Conservation (phyloP, 352 stramenopile genomes). For the Phytophthora sansomeana region DNA sequence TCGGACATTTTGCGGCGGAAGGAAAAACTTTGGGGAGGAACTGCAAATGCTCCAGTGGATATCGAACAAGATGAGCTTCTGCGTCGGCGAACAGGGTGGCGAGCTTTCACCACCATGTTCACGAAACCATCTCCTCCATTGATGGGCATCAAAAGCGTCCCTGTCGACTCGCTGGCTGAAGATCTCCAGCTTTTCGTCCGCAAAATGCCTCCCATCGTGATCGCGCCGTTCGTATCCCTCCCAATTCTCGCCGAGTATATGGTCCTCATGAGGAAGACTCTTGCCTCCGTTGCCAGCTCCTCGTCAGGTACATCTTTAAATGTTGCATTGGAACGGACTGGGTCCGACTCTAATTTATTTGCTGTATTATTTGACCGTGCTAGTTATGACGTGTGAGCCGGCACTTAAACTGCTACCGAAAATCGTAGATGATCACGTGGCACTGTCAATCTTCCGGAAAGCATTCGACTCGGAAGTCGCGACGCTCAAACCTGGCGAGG, state of each 20-base stretch:
- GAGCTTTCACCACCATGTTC: slow-evolving; percentile 76
- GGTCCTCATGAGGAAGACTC: slow-evolving; percentile 61
- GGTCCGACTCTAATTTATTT: neutral
- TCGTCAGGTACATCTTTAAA: slow-evolving; percentile 45
- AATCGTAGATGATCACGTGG: slow-evolving; percentile 78
- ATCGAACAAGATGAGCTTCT: slow-evolving; percentile 82
- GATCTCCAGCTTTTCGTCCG: slow-evolving; percentile 59
- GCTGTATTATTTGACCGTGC: neutral
- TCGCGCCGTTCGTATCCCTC: slow-evolving; percentile 69
- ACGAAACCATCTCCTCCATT: slow-evolving; percentile 54
- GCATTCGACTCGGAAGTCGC: slow-evolving; percentile 66
- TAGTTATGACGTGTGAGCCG: slow-evolving; percentile 69
- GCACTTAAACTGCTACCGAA: slow-evolving; percentile 72
- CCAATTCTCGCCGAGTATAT: slow-evolving; percentile 82
- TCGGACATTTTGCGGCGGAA: slow-evolving; percentile 57
- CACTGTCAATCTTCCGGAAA: slow-evolving; percentile 64
- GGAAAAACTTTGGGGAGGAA: slow-evolving; percentile 73
- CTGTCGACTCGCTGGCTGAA: slow-evolving; percentile 54
- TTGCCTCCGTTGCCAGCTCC: slow-evolving; percentile 47
- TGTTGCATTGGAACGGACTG: neutral
- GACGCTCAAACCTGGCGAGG: slow-evolving; percentile 51
- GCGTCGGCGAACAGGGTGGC: slow-evolving; percentile 69
- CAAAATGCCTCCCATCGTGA: slow-evolving; percentile 74
- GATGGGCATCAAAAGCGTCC: slow-evolving; percentile 76
- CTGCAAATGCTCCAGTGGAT: slow-evolving; percentile 66